Evolutionary conservation across 768 basidiomycete genomes (phyloP).

Genomic region (Rhodosporidiobolus odoratus): DNA sequence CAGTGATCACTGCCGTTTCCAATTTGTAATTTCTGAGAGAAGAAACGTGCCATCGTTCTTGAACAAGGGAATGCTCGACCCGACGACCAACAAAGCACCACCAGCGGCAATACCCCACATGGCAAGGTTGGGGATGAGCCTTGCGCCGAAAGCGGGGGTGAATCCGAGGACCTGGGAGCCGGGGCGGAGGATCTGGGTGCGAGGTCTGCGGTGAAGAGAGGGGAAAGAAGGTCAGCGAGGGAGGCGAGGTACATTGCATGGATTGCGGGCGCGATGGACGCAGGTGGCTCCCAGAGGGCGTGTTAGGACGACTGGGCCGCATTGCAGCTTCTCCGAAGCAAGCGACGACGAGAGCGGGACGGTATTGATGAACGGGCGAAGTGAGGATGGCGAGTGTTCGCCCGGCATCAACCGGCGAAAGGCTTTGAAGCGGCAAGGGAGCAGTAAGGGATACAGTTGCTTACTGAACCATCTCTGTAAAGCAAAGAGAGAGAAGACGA

Average conservation of each 20-base stretch:
- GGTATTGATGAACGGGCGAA: no score
- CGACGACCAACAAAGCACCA: constrained; percentile 23
- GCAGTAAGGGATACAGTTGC: no score
- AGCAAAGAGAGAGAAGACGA: no score
- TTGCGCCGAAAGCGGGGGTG: constrained; percentile 8
- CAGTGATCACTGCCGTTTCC: neutral
- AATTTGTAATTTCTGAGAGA: neutral
- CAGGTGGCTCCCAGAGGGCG: no score
- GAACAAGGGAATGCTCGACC: constrained; percentile 25
- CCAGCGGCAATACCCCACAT: constrained; percentile 27
- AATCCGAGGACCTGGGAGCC: neutral
- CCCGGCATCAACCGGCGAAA: no score
- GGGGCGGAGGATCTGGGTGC: constrained; percentile 1
- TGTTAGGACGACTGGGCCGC: no score
- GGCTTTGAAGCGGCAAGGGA: no score
- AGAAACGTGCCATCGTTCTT: constrained; percentile 11
- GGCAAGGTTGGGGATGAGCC: constrained; percentile 25
- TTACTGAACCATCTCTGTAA: no score
- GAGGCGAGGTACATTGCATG: neutral
- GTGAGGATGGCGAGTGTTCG: no score
- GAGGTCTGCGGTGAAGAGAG: neutral
- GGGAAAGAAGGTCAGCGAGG: neutral
- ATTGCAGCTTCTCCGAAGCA: no score
- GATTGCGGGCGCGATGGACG: no score
- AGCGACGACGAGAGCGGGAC: no score